Evolutionary conservation across 768 basidiomycete species (phyloP).

Genomic region (Strobilomyces dryophilus): DNA sequence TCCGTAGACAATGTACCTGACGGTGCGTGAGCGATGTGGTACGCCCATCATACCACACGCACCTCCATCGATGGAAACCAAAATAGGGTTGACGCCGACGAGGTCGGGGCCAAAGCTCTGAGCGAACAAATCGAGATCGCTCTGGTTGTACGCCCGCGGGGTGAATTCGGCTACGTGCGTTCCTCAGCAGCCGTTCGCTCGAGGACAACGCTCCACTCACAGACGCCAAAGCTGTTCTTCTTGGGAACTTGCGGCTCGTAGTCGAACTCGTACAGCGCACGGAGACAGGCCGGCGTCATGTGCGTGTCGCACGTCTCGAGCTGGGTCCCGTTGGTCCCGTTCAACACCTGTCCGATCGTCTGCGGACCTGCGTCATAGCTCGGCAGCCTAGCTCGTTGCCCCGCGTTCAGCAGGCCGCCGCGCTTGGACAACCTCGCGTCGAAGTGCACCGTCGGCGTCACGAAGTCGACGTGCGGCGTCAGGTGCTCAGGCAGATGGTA

Average conservation of each 20-base stretch:
- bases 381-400: constrained; percentile 14
- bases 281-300: constrained; percentile 57
- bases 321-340: neutral
- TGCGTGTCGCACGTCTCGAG: constrained; percentile 32
- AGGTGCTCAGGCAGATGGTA: constrained; percentile 41
- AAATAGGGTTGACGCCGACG: constrained; percentile 21
- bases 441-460: constrained; percentile 45
- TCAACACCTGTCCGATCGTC: constrained; percentile 21
- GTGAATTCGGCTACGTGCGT: constrained; percentile 45
- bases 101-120: constrained; percentile 32
- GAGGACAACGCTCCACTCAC: constrained; percentile 21
- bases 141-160: constrained; percentile 43
- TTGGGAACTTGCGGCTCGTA: constrained; percentile 43
- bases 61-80: constrained; percentile 43
- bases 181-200: too few relatives aligned
- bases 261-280: constrained; percentile 49
- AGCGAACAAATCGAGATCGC: constrained; percentile 45
- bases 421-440: constrained; percentile 25
- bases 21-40: constrained; percentile 5
- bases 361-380: constrained; percentile 11
- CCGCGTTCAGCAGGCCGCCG: neutral
- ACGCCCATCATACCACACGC: neutral
- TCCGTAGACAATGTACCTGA: constrained; percentile 42
- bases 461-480: constrained; percentile 37
- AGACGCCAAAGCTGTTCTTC: constrained; percentile 54